Percentiles rank a stretch among this genome's conserved stretches.
Evolutionary conservation across 805 yeast genomes (phyloP).

Genomic region (Candida bentonensis): DNA sequence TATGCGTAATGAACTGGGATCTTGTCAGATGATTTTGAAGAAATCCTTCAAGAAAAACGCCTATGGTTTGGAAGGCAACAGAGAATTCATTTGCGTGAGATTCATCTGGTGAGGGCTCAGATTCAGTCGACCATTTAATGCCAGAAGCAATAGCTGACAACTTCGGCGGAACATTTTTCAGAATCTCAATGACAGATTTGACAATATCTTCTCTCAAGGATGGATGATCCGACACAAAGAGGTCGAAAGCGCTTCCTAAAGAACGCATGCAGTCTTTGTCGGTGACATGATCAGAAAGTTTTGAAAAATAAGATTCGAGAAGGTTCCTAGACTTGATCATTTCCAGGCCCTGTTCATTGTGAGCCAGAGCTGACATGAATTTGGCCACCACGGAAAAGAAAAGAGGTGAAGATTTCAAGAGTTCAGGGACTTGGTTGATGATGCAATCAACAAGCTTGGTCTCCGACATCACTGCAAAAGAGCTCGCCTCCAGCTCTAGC

Average conservation of each 20-base stretch:
- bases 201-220: conserved; percentile 47
- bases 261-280: conserved; percentile 41
- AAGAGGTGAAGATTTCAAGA: conserved; percentile 41
- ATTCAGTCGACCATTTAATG: conserved; percentile 7
- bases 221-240: conserved; percentile 72
- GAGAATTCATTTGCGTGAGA: neutral
- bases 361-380: conserved; percentile 67
- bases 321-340: conserved; percentile 32
- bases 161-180: conserved; percentile 12
- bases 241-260: conserved; percentile 62
- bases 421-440: conserved; percentile 38
- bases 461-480: conserved; percentile 66
- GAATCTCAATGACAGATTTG: conserved; percentile 25
- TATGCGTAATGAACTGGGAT: conserved; percentile 15
- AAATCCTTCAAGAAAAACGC: conserved; percentile 17
- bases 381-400: conserved; percentile 53
- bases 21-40: conserved; percentile 17
- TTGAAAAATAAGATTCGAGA: conserved; percentile 31
- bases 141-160: conserved; percentile 17
- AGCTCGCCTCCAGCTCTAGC: conserved; percentile 84
- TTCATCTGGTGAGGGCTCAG: conserved; percentile 5
- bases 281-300: conserved; percentile 34
- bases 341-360: conserved; percentile 58
- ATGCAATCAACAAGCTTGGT: conserved; percentile 57
- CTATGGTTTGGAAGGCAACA: conserved; percentile 3